phyloP scores from a whole-genome alignment of 2,329 filamentous ascomycete species.

The Cladosporium sp. region DNA sequence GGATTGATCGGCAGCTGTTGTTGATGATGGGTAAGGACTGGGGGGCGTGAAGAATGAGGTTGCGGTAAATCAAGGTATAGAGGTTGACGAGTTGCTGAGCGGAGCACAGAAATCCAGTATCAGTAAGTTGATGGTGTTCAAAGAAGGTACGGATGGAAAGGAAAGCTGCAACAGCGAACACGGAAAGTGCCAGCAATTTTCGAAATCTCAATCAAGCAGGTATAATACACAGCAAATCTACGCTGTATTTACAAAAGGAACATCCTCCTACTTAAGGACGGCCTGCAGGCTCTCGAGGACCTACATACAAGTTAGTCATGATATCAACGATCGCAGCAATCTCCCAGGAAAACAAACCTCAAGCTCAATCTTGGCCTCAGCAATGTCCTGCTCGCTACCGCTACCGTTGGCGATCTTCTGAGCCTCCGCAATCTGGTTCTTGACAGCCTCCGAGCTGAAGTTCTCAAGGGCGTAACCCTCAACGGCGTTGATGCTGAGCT shows the following conservation, averaged over 20 bases:
- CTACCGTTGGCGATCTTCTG: constrained; percentile 88
- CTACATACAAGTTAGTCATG: constrained; percentile 39
- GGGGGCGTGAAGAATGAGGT: not conserved
- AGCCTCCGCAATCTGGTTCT: constrained; percentile 85
- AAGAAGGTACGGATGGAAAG: not conserved
- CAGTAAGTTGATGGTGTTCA: too few relatives aligned
- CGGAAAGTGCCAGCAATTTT: not conserved
- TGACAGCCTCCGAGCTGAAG: constrained; percentile 86
- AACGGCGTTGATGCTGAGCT: constrained; percentile 95
- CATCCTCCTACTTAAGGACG: constrained; percentile 69
- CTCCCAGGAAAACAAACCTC: constrained; percentile 60
- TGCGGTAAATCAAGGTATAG: not conserved
- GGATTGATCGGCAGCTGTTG: too few relatives aligned
- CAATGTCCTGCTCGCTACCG: constrained; percentile 95
- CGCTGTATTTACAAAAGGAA: constrained; percentile 13
- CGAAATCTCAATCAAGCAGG: constrained; percentile 6
- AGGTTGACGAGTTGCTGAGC: too few relatives aligned
- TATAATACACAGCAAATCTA: constrained; percentile 15
- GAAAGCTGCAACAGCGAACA: not conserved
- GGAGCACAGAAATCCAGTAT: too few relatives aligned
- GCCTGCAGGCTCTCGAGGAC: constrained; percentile 80
- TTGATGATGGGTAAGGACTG: not conserved
- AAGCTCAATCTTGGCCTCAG: constrained; percentile 97
- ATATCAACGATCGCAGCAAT: constrained; percentile 9
- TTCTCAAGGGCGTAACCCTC: constrained; percentile 94